Evolutionary conservation across 1,284 basidiomycete species (phyloP).

Genomic region (Phellinidium pouzarii): DNA sequence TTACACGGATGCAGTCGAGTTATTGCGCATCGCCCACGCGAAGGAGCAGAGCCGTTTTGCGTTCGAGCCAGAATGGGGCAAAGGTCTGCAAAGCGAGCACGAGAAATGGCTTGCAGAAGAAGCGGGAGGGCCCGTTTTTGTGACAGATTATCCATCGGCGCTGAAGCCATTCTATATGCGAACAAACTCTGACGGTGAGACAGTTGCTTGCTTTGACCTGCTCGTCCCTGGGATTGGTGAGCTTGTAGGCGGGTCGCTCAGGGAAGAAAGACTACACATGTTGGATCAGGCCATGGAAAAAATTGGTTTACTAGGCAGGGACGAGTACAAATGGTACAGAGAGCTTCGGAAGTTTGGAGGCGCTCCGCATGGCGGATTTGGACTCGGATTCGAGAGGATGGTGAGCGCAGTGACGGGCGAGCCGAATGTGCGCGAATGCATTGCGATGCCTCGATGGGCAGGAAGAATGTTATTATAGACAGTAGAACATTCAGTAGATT

Average conservation of each 20-base stretch:
- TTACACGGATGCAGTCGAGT: slow-evolving; percentile 71
- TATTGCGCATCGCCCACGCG: slow-evolving; percentile 39
- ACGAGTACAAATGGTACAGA: slow-evolving; percentile 78
- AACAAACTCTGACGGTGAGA: slow-evolving; percentile 40
- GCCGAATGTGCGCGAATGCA: slow-evolving; percentile 83
- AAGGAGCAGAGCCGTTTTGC: slow-evolving; percentile 36
- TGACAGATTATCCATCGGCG: slow-evolving; percentile 79
- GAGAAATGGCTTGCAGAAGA: slow-evolving; percentile 82
- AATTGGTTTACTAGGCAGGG: slow-evolving; percentile 39
- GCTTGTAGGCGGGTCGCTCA: slow-evolving; percentile 84
- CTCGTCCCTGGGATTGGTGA: slow-evolving; percentile 87
- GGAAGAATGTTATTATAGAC: slow-evolving; percentile 63
- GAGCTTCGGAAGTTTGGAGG: slow-evolving; percentile 76
- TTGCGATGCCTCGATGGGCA: slow-evolving; percentile 85
- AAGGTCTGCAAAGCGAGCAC: slow-evolving; percentile 79
- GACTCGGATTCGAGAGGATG: slow-evolving; percentile 86
- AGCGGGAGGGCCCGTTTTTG: slow-evolving; percentile 78
- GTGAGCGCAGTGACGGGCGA: slow-evolving; percentile 80
- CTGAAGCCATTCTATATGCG: slow-evolving; percentile 99
- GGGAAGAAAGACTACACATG: slow-evolving; percentile 72
- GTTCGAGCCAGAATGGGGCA: slow-evolving; percentile 64
- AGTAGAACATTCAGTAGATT: not conserved
- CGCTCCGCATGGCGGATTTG: slow-evolving; percentile 89
- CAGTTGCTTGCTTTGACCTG: slow-evolving; percentile 92
- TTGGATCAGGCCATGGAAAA: slow-evolving; percentile 48